phyloP scores from a whole-genome alignment of 306 rosid genomes.

The Abrus precatorius region DNA sequence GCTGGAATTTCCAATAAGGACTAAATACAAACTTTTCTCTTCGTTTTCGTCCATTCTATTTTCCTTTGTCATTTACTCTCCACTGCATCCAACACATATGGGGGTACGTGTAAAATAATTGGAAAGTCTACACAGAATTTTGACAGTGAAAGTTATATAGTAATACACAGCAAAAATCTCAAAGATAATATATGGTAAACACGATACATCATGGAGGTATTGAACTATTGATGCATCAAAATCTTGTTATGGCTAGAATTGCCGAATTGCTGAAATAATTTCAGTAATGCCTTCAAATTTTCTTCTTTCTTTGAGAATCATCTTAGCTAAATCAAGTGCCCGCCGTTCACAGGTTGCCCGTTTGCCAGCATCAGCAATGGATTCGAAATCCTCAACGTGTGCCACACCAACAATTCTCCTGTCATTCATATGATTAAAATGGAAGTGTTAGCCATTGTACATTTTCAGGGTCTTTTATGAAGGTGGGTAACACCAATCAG shows the following conservation, averaged over 20 bases:
- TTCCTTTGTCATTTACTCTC: too few relatives aligned
- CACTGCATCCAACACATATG: too few relatives aligned
- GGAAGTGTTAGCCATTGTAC: constrained; percentile 19
- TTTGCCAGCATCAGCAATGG: constrained; percentile 68
- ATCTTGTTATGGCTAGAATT: constrained; percentile 49
- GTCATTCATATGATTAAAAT: constrained; percentile 38
- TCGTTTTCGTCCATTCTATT: too few relatives aligned
- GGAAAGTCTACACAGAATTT: too few relatives aligned
- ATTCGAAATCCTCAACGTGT: constrained; percentile 90
- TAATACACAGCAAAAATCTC: not conserved
- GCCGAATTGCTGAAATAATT: constrained; percentile 67
- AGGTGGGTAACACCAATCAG: not conserved
- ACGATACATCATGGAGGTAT: constrained; percentile 5
- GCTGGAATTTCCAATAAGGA: too few relatives aligned
- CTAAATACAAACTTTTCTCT: too few relatives aligned
- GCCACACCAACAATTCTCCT: constrained; percentile 96
- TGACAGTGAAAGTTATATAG: too few relatives aligned
- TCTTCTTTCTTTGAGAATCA: constrained; percentile 79
- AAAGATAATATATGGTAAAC: not conserved
- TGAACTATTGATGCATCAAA: not conserved
- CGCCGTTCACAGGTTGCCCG: constrained; percentile 76
- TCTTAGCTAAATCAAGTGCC: constrained; percentile 78
- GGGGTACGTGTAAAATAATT: too few relatives aligned
- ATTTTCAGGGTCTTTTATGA: not conserved
- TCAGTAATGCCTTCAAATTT: constrained; percentile 64